Evolutionary conservation across 352 stramenopile genomes (phyloP).

Genomic region (Paralagenidium karlingii): DNA sequence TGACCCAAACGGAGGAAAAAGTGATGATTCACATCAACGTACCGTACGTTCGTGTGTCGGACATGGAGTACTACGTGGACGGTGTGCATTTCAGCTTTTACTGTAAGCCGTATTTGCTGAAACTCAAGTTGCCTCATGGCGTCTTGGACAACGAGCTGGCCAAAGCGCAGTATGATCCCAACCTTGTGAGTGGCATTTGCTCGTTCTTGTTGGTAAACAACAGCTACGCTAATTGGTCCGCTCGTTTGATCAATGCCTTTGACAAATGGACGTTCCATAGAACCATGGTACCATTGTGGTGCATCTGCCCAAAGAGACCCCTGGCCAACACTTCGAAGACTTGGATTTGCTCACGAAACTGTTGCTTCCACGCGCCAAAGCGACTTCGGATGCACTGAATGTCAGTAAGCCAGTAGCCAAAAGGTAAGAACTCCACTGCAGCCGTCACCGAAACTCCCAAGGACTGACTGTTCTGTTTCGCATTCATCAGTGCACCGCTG

Average conservation of each 20-base stretch:
- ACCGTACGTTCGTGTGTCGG: conserved; percentile 83
- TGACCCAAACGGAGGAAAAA: conserved; percentile 72
- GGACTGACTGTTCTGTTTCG: too few species aligned
- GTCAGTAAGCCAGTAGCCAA: too few species aligned
- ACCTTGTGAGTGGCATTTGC: conserved; percentile 33
- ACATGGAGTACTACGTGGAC: conserved; percentile 89
- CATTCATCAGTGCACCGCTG: too few species aligned
- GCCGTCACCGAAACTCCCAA: too few species aligned
- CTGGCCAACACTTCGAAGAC: conserved; percentile 82
- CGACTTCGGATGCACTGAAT: too few species aligned
- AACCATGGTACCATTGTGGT: conserved; percentile 89
- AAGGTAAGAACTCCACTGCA: too few species aligned
- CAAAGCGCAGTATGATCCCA: conserved; percentile 86
- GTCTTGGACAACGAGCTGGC: conserved; percentile 83
- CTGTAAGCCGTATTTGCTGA: conserved; percentile 96
- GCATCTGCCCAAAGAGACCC: conserved; percentile 82
- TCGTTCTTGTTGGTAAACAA: too few species aligned
- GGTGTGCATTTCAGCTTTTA: conserved; percentile 88
- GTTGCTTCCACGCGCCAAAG: conserved; percentile 44
- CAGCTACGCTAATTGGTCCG: not conserved
- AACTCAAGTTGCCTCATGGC: conserved; percentile 87
- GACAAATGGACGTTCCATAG: conserved; percentile 18
- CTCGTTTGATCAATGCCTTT: not conserved
- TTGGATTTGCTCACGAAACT: conserved; percentile 89
- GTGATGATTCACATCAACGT: conserved; percentile 83